Percentiles rank a stretch among this genome's conserved stretches.
Conservation (phyloP, 805 yeast genomes). For the Pichia gijzeniarum region DNA sequence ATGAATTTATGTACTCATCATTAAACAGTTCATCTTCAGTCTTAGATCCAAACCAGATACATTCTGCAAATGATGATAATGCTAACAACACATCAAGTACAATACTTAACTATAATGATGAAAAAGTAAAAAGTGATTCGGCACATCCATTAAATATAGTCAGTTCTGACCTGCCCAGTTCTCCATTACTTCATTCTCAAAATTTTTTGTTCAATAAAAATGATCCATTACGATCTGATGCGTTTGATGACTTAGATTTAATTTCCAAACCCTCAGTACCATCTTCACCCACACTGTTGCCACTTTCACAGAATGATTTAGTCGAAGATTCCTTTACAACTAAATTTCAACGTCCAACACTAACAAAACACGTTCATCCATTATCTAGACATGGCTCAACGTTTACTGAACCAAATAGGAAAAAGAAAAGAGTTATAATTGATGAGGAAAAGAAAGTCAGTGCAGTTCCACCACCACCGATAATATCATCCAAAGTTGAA, state of each 20-base stretch:
- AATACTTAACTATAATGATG: not conserved
- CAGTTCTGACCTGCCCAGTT: conserved; percentile 8
- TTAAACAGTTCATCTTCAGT: conserved; percentile 9
- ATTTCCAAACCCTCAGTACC: conserved; percentile 15
- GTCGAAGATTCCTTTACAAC: not conserved
- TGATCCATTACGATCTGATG: conserved; percentile 5
- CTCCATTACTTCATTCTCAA: conserved; percentile 7
- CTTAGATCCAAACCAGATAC: not conserved
- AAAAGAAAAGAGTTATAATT: conserved; percentile 21
- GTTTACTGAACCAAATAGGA: conserved; percentile 20
- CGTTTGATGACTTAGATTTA: conserved; percentile 4
- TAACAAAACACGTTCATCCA: conserved; percentile 15
- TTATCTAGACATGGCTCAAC: conserved; percentile 15
- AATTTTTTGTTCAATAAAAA: not conserved
- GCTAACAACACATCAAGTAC: conserved; percentile 10
- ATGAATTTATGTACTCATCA: conserved; percentile 2
- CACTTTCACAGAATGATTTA: conserved; percentile 14
- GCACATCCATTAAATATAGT: not conserved
- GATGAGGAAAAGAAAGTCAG: not conserved
- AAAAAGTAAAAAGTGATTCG: conserved; percentile 1
- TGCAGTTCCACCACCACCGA: conserved; percentile 3
- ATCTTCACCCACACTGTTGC: conserved; percentile 24
- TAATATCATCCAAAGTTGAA: conserved; percentile 14
- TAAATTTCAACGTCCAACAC: conserved; percentile 8
- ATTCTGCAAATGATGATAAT: not conserved